These are phyloP conservation scores for Fusarium marasasianum DNA, from an alignment of 2,329 filamentous ascomycete genomes.

Conservation along the genomic window DNA sequence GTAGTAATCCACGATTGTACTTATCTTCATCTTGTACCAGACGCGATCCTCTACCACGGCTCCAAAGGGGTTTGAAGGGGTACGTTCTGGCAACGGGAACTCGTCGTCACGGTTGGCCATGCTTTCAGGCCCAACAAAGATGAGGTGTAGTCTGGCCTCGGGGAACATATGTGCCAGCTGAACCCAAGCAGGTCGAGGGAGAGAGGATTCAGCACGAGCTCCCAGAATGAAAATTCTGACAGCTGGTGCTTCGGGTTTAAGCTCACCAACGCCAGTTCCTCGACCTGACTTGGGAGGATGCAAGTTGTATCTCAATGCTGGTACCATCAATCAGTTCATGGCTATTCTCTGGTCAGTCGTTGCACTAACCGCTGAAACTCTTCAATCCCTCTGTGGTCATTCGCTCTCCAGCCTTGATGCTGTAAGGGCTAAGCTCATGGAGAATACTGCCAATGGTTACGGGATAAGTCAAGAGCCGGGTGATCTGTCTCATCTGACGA, in stretches of 20 bases:
- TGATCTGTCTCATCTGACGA: slow-evolving; percentile 90
- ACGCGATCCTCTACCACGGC: slow-evolving; percentile 93
- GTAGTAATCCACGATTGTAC: slow-evolving; percentile 97
- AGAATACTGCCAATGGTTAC: slow-evolving; percentile 90
- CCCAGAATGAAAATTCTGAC: slow-evolving; percentile 93
- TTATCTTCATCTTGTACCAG: slow-evolving; percentile 91
- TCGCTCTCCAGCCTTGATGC: slow-evolving; percentile 76
- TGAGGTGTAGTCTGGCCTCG: slow-evolving; percentile 85
- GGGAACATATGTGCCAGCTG: slow-evolving; percentile 96
- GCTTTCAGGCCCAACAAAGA: slow-evolving; percentile 95
- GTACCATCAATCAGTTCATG: slow-evolving; percentile 2
- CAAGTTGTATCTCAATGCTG: slow-evolving; percentile 90
- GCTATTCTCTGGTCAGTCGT: neutral
- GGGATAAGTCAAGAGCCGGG: slow-evolving; percentile 91
- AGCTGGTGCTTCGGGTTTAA: slow-evolving; percentile 85
- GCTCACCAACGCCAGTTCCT: slow-evolving; percentile 77
- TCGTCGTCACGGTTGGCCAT: slow-evolving; percentile 95
- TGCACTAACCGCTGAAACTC: slow-evolving; percentile 83
- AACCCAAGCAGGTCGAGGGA: slow-evolving; percentile 92
- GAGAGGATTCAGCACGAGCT: slow-evolving; percentile 94
- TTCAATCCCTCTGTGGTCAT: slow-evolving; percentile 90
- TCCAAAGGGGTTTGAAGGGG: slow-evolving; percentile 87
- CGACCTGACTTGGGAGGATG: slow-evolving; percentile 86
- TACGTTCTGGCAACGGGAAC: slow-evolving; percentile 88
- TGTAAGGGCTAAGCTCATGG: slow-evolving; percentile 95